Conservation (phyloP, 352 stramenopile genomes). For the Blastocystis hominis region DNA sequence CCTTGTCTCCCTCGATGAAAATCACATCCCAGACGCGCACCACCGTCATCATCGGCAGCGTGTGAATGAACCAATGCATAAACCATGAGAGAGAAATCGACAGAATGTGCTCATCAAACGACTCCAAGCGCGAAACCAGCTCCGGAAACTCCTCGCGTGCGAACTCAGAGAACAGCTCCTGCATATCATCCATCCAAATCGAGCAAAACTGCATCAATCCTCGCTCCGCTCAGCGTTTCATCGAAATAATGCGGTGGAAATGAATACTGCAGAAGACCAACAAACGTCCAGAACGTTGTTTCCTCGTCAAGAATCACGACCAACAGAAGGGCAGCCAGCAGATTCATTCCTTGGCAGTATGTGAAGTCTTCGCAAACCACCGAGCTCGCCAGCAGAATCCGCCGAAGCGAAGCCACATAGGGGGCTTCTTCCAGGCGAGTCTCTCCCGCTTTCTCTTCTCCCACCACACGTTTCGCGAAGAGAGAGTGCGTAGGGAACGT, state of each 20-base stretch:
- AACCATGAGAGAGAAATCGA: background rate
- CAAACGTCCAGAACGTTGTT: conserved; percentile 26
- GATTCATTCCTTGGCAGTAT: conserved; percentile 46
- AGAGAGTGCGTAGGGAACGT: conserved; percentile 33
- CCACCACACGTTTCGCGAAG: background rate
- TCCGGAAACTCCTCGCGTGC: background rate
- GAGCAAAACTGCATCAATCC: background rate
- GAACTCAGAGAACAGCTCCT: conserved; percentile 4
- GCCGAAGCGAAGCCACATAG: background rate
- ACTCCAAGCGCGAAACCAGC: background rate
- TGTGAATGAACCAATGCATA: conserved; percentile 11
- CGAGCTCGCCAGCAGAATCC: background rate
- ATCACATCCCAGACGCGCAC: conserved; percentile 46
- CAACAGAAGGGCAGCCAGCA: background rate
- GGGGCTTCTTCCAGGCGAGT: background rate
- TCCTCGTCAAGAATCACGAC: conserved; percentile 32
- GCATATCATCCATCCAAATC: background rate
- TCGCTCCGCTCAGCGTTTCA: background rate
- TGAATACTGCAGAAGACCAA: background rate
- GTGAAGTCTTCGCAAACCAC: conserved; percentile 10
- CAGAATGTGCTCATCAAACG: background rate
- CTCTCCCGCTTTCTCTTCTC: background rate
- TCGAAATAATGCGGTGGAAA: conserved; percentile 23
- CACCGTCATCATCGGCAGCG: background rate
- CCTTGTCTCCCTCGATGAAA: conserved; percentile 42